phyloP scores from a whole-genome alignment of 495 filamentous ascomycete genomes.

The Xylaria grammica region DNA sequence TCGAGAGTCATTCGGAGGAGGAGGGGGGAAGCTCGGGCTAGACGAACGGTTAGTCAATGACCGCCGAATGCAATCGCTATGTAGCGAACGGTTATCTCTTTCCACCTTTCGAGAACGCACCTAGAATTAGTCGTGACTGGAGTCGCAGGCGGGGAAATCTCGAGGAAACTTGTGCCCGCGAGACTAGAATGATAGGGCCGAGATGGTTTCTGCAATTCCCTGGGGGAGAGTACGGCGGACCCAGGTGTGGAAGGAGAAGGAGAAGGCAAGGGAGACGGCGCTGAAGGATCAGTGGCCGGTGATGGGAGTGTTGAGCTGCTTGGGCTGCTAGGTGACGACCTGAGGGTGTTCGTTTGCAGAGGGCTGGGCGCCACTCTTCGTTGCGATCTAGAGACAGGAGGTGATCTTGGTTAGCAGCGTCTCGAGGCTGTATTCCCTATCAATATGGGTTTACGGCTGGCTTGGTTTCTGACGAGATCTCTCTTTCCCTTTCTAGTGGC shows the following conservation, averaged over 20 bases:
- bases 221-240: background rate
- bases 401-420: slow-evolving; percentile 44
- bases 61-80: background rate
- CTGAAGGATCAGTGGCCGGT: slow-evolving; percentile 29
- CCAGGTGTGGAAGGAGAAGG: slow-evolving; percentile 13
- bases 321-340: slow-evolving; percentile 49
- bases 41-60: slow-evolving; percentile 28
- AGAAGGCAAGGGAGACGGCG: slow-evolving; percentile 32
- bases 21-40: slow-evolving; percentile 39
- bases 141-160: slow-evolving; percentile 19
- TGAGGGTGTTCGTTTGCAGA: slow-evolving; percentile 44
- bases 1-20: slow-evolving; percentile 50
- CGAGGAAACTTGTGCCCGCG: slow-evolving; percentile 20
- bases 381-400: slow-evolving; percentile 45
- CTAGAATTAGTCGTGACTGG: slow-evolving; percentile 25
- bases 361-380: slow-evolving; percentile 49
- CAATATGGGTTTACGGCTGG: background rate
- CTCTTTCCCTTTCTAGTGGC: background rate
- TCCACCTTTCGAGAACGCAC: slow-evolving; percentile 33
- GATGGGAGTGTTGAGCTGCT: slow-evolving; percentile 42
- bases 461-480: slow-evolving; percentile 1
- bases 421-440: slow-evolving; percentile 21
- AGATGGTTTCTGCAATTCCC: slow-evolving; percentile 11
- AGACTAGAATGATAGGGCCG: slow-evolving; percentile 3
- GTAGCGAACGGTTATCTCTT: slow-evolving; percentile 9